These are phyloP conservation scores for Phaeomoniella chlamydospora DNA, from an alignment of 2,329 filamentous ascomycete genomes.

Conservation along the genomic window DNA sequence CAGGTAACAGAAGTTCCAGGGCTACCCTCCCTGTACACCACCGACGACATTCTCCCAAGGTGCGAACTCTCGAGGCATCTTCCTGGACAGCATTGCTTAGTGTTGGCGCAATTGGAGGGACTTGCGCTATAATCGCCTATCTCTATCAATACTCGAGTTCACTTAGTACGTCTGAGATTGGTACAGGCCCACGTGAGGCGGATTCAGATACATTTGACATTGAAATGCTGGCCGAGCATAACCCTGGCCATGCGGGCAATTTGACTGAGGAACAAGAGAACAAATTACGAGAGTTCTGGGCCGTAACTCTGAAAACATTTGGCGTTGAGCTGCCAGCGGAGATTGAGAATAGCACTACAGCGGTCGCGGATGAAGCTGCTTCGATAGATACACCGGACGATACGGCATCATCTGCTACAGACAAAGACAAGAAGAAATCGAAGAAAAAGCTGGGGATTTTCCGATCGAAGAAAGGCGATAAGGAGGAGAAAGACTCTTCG, in stretches of 20 bases:
- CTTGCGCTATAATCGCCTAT: not conserved
- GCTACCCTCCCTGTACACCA: too few species aligned
- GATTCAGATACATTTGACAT: not conserved
- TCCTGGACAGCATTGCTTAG: not conserved
- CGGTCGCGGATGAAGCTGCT: slow-evolving; percentile 12
- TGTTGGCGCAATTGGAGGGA: not conserved
- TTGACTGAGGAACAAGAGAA: slow-evolving; percentile 79
- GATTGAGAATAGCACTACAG: slow-evolving; percentile 10
- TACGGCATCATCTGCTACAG: slow-evolving; percentile 8
- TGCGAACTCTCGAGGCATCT: not conserved
- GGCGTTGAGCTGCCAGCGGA: slow-evolving; percentile 33
- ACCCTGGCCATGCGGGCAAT: slow-evolving; percentile 66
- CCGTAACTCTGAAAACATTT: slow-evolving; percentile 58
- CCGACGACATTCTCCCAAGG: too few species aligned
- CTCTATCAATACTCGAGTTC: not conserved
- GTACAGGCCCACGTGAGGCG: not conserved
- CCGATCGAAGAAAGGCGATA: slow-evolving; percentile 42
- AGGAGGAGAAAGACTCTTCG: slow-evolving; percentile 16
- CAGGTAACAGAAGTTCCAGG: too few species aligned
- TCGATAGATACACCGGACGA: slow-evolving; percentile 7
- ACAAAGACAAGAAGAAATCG: slow-evolving; percentile 46
- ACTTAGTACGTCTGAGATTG: not conserved
- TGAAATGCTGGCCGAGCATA: slow-evolving; percentile 25
- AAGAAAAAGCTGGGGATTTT: slow-evolving; percentile 64
- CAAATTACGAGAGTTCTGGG: slow-evolving; percentile 82